Conservation (phyloP, 1,284 basidiomycete species). For the Ceratobasidium sp. region DNA sequence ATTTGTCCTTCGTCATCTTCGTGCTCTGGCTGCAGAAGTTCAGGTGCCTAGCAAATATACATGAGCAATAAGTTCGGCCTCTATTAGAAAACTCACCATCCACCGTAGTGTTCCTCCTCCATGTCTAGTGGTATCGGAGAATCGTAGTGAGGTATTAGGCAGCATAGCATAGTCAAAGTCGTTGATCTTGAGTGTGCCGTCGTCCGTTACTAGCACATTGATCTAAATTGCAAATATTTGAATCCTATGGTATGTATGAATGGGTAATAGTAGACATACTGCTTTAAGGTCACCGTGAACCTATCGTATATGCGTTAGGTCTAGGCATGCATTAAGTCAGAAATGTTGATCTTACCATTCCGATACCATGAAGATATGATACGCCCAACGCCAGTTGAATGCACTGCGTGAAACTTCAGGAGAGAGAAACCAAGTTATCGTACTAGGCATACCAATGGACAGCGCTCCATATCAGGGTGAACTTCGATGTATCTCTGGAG, state of each 20-base stretch:
- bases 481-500: not conserved
- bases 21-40: not conserved
- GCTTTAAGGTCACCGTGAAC: not conserved
- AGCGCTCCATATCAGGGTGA: not conserved
- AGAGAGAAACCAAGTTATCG: not conserved
- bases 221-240: not conserved
- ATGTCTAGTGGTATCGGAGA: not conserved
- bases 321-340: not conserved
- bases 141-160: not conserved
- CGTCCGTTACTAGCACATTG: not conserved
- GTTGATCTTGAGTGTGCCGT: not conserved
- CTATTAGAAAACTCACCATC: not conserved
- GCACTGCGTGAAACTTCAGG: not conserved
- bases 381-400: not conserved
- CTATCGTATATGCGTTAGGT: not conserved
- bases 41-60: not conserved
- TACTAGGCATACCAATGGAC: not conserved
- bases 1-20: not conserved
- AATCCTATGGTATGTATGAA: too few species aligned
- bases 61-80: too few species aligned
- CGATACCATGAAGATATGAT: not conserved
- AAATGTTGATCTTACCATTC: not conserved
- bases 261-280: not conserved
- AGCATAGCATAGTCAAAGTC: not conserved
- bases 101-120: not conserved